Base-by-base conservation (phyloP, 2,329 filamentous ascomycete genomes). In the Sphaerulina populicola region DNA sequence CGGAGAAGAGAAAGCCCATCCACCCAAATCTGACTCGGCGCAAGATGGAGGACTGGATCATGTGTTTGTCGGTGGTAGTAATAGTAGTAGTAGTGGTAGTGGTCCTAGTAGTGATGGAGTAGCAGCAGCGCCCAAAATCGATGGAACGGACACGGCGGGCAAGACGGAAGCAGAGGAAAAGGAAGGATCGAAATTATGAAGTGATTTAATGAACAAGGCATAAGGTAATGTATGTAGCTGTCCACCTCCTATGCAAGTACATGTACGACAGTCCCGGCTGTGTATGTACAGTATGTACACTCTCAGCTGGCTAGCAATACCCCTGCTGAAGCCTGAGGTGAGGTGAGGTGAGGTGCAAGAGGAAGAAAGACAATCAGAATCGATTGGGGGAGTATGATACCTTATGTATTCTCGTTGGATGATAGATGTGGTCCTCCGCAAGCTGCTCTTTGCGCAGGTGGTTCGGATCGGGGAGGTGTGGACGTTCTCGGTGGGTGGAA, bases 61-160 rank as follows among this genome's bases (percentile, higher is more conserved):
- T 38, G 52, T 54, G 2, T 54, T 51, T 30, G 52, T 54, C 3
- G 52, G 52, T 15, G 12, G 48, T 35, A 18, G 41, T 27, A 6
- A 4, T 7, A 6, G 23, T 27, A 1, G 23, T 27, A 6, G 23
- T 27, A 4, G 23, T 35, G 27, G 41, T 27, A 27, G 23, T 7
- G n/a, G n/a, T n/a, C n/a, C n/a, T n/a, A 27, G 2, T 27, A 5
- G 23, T 27, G 6, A 2, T 27, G 23, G 23, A 30, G 46, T 39
- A 30, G 46, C 46, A 6, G 21, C 39, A 37, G 46, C 46, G 6
- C 46, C 46, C 11, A 49, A 49, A 27, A 29, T 43, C 15, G 46
- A 49, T 18, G 39, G 46, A 15, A 37, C 46, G 14, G 46, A 39
- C 12, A 10, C 31, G n/a, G 46, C 37, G 5, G 46, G 46, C 15